These are phyloP conservation scores for Boletus mariae DNA, from an alignment of 1,284 basidiomycete genomes.

Conservation along the genomic window DNA sequence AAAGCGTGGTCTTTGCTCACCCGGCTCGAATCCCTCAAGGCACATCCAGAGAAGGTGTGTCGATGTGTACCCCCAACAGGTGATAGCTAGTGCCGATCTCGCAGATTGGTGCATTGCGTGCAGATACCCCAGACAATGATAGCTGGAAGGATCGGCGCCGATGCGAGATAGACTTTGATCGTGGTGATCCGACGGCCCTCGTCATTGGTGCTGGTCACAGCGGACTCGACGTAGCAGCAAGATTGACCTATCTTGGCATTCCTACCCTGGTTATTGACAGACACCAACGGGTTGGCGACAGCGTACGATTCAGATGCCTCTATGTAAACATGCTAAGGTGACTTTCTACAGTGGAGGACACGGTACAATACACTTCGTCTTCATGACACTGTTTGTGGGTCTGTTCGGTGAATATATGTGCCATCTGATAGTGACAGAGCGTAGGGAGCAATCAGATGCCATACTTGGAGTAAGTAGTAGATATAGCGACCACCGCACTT, in stretches of 20 bases:
- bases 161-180: conserved; percentile 15
- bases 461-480: conserved; percentile 25
- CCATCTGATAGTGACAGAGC: neutral
- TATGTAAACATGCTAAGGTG: neutral
- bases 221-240: conserved; percentile 36
- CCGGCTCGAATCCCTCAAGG: conserved; percentile 45
- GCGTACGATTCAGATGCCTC: conserved; percentile 20
- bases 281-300: conserved; percentile 36
- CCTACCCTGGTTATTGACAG: conserved; percentile 36
- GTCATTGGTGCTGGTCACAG: conserved; percentile 37
- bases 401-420: neutral
- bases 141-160: conserved; percentile 21
- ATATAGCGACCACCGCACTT: neutral
- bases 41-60: conserved; percentile 35
- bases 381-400: conserved; percentile 28
- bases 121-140: neutral
- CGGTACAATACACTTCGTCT: conserved; percentile 29
- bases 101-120: conserved; percentile 16
- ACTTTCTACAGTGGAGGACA: conserved; percentile 22
- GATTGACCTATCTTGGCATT: conserved; percentile 35
- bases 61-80: neutral
- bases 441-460: conserved; percentile 25
- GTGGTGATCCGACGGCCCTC: conserved; percentile 27
- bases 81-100: neutral
- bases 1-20: conserved; percentile 39